Conservation (phyloP, 768 basidiomycete species). For the Lyophyllum atratum region DNA sequence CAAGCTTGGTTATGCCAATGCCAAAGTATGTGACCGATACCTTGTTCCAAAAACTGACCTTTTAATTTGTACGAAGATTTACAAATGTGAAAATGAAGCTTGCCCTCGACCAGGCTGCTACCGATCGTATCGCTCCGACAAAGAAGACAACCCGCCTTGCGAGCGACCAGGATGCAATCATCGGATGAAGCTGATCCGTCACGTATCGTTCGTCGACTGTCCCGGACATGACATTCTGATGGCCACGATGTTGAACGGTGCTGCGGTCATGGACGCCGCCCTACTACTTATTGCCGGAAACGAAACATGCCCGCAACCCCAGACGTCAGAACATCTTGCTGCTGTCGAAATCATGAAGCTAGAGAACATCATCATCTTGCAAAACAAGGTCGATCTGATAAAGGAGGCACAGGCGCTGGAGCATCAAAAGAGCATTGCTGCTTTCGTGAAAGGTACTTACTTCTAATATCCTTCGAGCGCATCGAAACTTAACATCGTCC, state of each 20-base stretch:
- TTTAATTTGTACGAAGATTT: slow-evolving; percentile 64
- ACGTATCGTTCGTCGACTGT: slow-evolving; percentile 98
- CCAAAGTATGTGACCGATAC: slow-evolving; percentile 68
- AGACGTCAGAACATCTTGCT: slow-evolving; percentile 97
- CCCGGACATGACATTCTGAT: slow-evolving; percentile 99
- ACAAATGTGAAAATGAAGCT: slow-evolving; percentile 92
- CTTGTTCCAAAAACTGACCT: slow-evolving; percentile 5
- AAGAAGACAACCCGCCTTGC: slow-evolving; percentile 92
- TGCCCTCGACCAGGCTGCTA: slow-evolving; percentile 96
- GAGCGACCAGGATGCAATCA: slow-evolving; percentile 91
- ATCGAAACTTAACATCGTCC: not conserved
- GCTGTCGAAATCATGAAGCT: slow-evolving; percentile 99
- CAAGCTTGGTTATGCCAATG: slow-evolving; percentile 98
- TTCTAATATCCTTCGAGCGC: not conserved
- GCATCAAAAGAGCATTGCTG: slow-evolving; percentile 93
- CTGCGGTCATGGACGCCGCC: slow-evolving; percentile 99
- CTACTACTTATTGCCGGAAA: slow-evolving; percentile 95
- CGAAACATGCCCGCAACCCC: slow-evolving; percentile 98
- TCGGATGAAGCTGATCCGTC: slow-evolving; percentile 89
- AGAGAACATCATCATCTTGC: slow-evolving; percentile 95
- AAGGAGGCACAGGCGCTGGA: slow-evolving; percentile 93
- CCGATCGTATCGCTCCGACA: slow-evolving; percentile 89
- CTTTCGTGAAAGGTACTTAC: slow-evolving; percentile 87
- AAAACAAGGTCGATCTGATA: slow-evolving; percentile 99
- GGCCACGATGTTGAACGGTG: slow-evolving; percentile 99